phyloP scores from a whole-genome alignment of 768 basidiomycete genomes.

The Gloeophyllum trabeum region DNA sequence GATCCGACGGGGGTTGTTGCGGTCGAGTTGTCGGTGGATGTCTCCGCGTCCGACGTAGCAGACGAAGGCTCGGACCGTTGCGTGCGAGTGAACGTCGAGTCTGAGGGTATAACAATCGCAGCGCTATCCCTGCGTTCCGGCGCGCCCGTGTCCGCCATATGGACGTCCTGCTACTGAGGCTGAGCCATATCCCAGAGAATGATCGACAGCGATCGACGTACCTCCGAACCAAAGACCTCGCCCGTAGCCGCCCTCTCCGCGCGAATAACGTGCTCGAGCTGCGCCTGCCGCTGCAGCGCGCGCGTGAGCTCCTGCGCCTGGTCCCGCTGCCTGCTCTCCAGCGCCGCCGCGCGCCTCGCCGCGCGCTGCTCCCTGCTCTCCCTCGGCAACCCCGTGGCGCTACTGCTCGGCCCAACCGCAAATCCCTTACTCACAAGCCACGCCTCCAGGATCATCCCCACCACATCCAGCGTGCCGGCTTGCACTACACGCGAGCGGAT shows the following conservation, averaged over 20 bases:
- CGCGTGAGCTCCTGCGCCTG: conserved; percentile 46
- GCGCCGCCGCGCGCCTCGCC: conserved; percentile 44
- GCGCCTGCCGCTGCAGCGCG: conserved; percentile 43
- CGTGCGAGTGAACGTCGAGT: no score
- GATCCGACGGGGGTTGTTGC: conserved; percentile 48
- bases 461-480: conserved; percentile 87
- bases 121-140: no score
- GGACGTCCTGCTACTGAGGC: neutral
- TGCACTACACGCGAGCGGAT: conserved; percentile 90
- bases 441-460: conserved; percentile 87
- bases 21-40: conserved; percentile 50
- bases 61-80: no score
- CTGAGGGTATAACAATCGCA: no score
- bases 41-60: conserved; percentile 34
- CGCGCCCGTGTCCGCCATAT: neutral
- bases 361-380: conserved; percentile 69
- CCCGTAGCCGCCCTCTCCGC: no score
- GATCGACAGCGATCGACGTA: neutral
- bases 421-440: conserved; percentile 88
- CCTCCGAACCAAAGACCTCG: conserved; percentile 2
- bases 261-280: conserved; percentile 16
- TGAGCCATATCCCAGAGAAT: neutral
- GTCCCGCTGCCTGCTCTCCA: conserved; percentile 47
- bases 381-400: conserved; percentile 62
- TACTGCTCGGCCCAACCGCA: conserved; percentile 70